phyloP scores from a whole-genome alignment of 257 asterid genomes.

The Scutellaria minor region DNA sequence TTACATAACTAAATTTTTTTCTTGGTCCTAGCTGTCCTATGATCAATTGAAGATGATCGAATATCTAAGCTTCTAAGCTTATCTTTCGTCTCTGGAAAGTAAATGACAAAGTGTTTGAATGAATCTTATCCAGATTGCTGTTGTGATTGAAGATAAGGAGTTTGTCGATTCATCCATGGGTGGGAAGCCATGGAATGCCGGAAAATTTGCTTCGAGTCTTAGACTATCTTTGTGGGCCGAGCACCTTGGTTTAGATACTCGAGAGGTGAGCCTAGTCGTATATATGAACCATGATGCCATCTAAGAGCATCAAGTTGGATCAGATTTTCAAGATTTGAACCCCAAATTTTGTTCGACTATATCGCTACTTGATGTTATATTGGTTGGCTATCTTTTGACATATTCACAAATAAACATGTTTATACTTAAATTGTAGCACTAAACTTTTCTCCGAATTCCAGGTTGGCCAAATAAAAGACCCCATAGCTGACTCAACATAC shows the following conservation, averaged over 20 bases:
- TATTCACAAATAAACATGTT: slow-evolving; percentile 10
- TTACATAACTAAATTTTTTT: too few species aligned
- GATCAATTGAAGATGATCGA: not conserved
- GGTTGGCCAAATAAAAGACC: slow-evolving; percentile 73
- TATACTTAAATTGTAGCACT: slow-evolving; percentile 15
- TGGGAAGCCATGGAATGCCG: slow-evolving; percentile 87
- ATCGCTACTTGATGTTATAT: not conserved
- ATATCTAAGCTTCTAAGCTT: not conserved
- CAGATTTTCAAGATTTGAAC: too few species aligned
- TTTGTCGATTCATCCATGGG: slow-evolving; percentile 80
- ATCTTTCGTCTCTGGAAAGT: not conserved
- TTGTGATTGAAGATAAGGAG: slow-evolving; percentile 79
- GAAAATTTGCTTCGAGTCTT: slow-evolving; percentile 74
- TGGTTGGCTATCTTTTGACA: slow-evolving; percentile 15
- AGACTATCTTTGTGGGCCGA: slow-evolving; percentile 90
- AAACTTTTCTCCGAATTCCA: slow-evolving; percentile 38
- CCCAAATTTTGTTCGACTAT: too few species aligned
- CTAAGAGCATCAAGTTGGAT: slow-evolving; percentile 15
- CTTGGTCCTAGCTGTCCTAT: not conserved
- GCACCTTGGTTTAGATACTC: slow-evolving; percentile 72
- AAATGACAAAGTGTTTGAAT: not conserved
- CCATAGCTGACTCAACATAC: slow-evolving; percentile 71
- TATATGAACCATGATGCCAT: slow-evolving; percentile 10
- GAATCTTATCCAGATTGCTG: slow-evolving; percentile 63
- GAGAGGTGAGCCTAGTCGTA: slow-evolving; percentile 59